Base-by-base conservation (phyloP, 2,329 filamentous ascomycete genomes). In the Cordyceps javanica region DNA sequence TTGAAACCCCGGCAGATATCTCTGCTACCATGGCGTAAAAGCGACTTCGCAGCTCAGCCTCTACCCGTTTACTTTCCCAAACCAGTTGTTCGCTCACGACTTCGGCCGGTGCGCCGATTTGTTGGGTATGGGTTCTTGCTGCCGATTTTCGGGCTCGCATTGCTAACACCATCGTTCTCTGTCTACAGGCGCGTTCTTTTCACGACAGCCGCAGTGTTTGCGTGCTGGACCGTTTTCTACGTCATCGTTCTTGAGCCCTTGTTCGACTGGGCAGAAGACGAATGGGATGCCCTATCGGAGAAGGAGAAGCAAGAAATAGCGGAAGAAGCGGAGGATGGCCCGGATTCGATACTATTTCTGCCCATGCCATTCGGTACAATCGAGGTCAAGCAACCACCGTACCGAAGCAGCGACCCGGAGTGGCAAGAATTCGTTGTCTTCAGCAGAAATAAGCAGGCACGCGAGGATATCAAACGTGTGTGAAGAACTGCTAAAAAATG, bases 371-470 rank as follows among this genome's bases (percentile, higher is more conserved):
- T 83, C 44, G 83, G 81, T 2, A 81, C 76, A 1, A 76, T 75
- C 51, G 62, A 73, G 58, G 69, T 83, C 19, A 70, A 75, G 16
- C 75, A 77, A 30, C 66, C 70, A 30, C 79, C 78, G 2, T 87
- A 85, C 66, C 75, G 73, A 60, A 77, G 77, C 53, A 73, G 72
- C 26, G 83, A 87, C 62, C 84, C 85, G 3, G 86, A 89, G 68
- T 88, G 82, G 83, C 72, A 76, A 60, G 74, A 76, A 50, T 89
- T 86, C 61, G 65, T 84, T 16, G 78, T 78, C 57, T 72, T 88
- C n/a, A 82, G 77, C 60, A 77, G 77, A 61, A 78, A 88, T 60
- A 68, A 66, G 14, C 68, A 77, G 44, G 71, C 78, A 10, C 71
- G 81, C 25, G 65, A 76, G 19, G 67, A 72, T 23, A 77, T 87